Evolutionary conservation across 2,329 filamentous ascomycete species (phyloP).

Genomic region (Phyllosticta capitalensis): DNA sequence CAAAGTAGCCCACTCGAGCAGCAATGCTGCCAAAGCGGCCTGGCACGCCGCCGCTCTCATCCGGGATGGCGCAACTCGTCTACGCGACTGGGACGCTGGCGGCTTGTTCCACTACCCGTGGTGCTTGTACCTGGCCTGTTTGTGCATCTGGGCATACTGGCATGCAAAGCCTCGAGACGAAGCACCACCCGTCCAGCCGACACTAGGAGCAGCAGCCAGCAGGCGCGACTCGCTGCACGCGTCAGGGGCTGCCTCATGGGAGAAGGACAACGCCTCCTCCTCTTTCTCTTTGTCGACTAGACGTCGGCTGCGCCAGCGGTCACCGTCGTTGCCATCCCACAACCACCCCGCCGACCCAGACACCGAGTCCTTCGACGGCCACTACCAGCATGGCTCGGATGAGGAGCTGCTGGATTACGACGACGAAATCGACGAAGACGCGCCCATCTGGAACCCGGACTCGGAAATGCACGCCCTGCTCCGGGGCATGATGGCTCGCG

Average conservation of each 20-base stretch:
- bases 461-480: conserved; percentile 41
- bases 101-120: conserved; percentile 53
- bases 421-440: conserved; percentile 18
- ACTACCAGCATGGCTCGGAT: not conserved
- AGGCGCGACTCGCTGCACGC: not conserved
- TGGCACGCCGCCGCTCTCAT: conserved; percentile 48
- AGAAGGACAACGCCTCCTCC: not conserved
- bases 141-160: conserved; percentile 51
- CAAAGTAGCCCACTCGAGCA: not conserved
- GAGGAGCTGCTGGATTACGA: conserved; percentile 2
- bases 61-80: conserved; percentile 38
- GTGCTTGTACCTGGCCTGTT: conserved; percentile 51
- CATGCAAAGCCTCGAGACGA: conserved; percentile 27
- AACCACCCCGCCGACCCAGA: not conserved
- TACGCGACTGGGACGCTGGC: conserved; percentile 43
- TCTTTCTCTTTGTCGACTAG: too few relatives aligned
- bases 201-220: not conserved
- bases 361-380: not conserved
- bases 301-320: not conserved
- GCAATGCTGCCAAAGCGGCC: conserved; percentile 33
- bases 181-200: not conserved
- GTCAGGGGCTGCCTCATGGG: not conserved
- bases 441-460: conserved; percentile 42
- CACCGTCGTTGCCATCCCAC: not conserved
- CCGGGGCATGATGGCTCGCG: conserved; percentile 26